Conservation (phyloP, 345 rosid species). For the Euphorbia tirucalli region DNA sequence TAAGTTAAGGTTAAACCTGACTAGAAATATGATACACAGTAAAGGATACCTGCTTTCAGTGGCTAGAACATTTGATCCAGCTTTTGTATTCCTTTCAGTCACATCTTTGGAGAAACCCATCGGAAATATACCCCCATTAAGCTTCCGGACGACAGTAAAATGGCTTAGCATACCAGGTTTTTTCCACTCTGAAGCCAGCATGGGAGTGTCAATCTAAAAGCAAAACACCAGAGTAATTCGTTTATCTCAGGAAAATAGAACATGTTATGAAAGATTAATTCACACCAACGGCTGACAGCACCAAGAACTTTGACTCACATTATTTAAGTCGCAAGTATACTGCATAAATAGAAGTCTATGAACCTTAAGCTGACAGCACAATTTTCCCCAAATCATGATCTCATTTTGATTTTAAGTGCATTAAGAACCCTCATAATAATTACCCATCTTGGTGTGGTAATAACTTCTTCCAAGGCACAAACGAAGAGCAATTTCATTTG, state of each 20-base stretch:
- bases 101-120: slow-evolving; percentile 93
- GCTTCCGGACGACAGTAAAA: slow-evolving; percentile 90
- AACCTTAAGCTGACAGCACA: background rate
- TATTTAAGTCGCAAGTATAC: background rate
- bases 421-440: background rate
- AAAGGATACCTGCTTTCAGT: slow-evolving; percentile 70
- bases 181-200: slow-evolving; percentile 85
- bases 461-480: slow-evolving; percentile 4
- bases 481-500: background rate
- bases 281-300: background rate
- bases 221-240: slow-evolving; percentile 22
- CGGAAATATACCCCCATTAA: slow-evolving; percentile 84
- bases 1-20: background rate
- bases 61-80: slow-evolving; percentile 70
- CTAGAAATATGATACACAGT: slow-evolving; percentile 17
- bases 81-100: slow-evolving; percentile 70
- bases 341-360: background rate
- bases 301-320: background rate
- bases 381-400: background rate
- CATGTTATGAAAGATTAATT: slow-evolving; percentile 3
- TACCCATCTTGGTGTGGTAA: background rate
- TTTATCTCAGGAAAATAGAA: slow-evolving; percentile 8
- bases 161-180: slow-evolving; percentile 75
- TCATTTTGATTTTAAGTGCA: slow-evolving; percentile 12
- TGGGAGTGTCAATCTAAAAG: slow-evolving; percentile 85